A percentile compares a stretch with the other conserved stretches of the same genome.
Conservation (phyloP, 129 eudicot species). For the Dittrichia graveolens region DNA sequence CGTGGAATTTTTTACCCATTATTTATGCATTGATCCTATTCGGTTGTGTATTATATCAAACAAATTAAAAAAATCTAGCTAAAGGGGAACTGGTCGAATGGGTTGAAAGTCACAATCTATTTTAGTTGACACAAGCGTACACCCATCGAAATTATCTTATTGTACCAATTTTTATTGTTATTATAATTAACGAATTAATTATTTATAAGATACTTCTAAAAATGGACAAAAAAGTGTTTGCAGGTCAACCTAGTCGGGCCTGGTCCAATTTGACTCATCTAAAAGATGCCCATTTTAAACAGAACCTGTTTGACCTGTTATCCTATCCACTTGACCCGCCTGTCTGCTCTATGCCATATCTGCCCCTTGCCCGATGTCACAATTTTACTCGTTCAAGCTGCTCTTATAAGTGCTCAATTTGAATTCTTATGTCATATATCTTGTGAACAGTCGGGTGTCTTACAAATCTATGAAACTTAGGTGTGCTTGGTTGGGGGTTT, state of each 20-base stretch:
- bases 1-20: neutral
- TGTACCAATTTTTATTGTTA: neutral
- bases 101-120: neutral
- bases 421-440: too few relatives aligned
- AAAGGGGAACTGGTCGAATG: neutral
- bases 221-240: neutral
- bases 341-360: too few relatives aligned
- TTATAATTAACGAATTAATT: neutral
- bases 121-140: neutral
- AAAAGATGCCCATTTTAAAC: neutral
- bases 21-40: neutral
- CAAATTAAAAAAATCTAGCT: neutral
- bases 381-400: neutral
- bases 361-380: neutral
- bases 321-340: neutral
- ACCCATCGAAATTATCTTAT: neutral
- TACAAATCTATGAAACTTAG: too few relatives aligned
- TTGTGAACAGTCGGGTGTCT: too few relatives aligned
- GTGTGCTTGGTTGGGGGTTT: too few relatives aligned
- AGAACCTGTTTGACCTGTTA: neutral
- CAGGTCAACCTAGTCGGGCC: neutral
- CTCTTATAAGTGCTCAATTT: too few relatives aligned
- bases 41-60: neutral
- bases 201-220: neutral
- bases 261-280: neutral